These are phyloP conservation scores for Tagetes erecta DNA, from an alignment of 129 eudicot genomes.

Conservation along the genomic window DNA sequence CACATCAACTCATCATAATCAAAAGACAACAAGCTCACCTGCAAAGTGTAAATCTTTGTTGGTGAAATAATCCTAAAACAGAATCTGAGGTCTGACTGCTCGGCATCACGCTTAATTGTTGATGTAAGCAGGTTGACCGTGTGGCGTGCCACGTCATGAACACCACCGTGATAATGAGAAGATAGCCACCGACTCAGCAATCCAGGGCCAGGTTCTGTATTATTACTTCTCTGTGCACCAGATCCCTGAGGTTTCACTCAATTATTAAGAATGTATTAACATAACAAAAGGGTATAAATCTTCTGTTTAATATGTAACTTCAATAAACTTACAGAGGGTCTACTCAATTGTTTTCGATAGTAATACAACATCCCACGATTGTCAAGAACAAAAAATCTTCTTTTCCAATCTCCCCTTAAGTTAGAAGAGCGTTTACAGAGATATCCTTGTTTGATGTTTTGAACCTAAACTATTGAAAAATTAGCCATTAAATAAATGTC, in stretches of 20 bases:
- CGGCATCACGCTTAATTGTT: conserved; percentile 86
- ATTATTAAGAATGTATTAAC: conserved; percentile 2
- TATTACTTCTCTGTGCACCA: conserved; percentile 43
- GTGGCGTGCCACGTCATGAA: conserved; percentile 88
- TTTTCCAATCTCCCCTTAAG: conserved; percentile 95
- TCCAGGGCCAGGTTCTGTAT: conserved; percentile 77
- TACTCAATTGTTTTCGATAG: conserved; percentile 78
- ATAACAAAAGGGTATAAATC: background rate
- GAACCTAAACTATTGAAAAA: conserved; percentile 90
- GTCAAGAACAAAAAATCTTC: conserved; percentile 96
- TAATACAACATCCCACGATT: conserved; percentile 91
- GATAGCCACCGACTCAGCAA: conserved; percentile 87
- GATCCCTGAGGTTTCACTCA: conserved; percentile 35
- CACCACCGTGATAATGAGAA: conserved; percentile 88
- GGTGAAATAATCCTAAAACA: conserved; percentile 98
- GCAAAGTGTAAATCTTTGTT: conserved; percentile 82
- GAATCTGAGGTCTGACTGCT: conserved; percentile 84
- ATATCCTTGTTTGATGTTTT: conserved; percentile 94
- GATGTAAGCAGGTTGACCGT: conserved; percentile 91
- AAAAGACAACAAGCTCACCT: conserved; percentile 41
- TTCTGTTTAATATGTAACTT: background rate
- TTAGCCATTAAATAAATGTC: conserved; percentile 33
- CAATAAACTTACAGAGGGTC: conserved; percentile 58
- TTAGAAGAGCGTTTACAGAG: conserved; percentile 88
- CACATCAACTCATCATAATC: conserved; percentile 7